These are phyloP conservation scores for Thielaviopsis musarum DNA, from an alignment of 2,329 filamentous ascomycete species.

Conservation along the genomic window DNA sequence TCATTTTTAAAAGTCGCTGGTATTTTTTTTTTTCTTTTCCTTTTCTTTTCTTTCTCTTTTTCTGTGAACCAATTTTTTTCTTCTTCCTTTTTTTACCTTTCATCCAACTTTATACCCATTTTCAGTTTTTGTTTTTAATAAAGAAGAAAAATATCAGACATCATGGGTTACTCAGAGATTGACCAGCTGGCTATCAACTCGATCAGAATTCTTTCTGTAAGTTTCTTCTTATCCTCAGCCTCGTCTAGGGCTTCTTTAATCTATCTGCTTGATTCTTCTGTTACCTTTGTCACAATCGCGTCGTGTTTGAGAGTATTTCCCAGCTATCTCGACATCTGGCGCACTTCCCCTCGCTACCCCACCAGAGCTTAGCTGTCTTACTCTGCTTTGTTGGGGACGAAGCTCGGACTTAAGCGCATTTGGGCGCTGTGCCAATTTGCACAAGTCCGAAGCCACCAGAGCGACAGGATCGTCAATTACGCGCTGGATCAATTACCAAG, in stretches of 20 bases:
- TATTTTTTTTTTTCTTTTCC: conserved; percentile 11
- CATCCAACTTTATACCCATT: conserved; percentile 12
- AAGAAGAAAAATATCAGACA: conserved; percentile 23
- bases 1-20: conserved; percentile 9
- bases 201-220: conserved; percentile 88
- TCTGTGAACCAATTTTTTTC: conserved; percentile 6
- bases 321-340: neutral
- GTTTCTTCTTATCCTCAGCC: conserved; percentile 26
- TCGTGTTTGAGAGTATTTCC: neutral
- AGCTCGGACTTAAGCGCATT: neutral
- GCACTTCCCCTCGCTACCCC: neutral
- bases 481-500: conserved; percentile 12
- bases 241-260: conserved; percentile 11
- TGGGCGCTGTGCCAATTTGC: neutral
- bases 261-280: neutral
- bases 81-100: conserved; percentile 15
- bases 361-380: neutral
- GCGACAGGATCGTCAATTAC: too few species aligned
- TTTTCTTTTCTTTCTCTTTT: conserved; percentile 11
- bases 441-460: too few species aligned
- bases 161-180: conserved; percentile 76
- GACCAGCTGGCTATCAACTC: conserved; percentile 95
- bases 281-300: neutral
- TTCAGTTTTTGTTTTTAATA: conserved; percentile 10
- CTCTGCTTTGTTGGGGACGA: neutral